phyloP scores from a whole-genome alignment of 2,329 filamentous ascomycete genomes.

The Exophiala calicioides region DNA sequence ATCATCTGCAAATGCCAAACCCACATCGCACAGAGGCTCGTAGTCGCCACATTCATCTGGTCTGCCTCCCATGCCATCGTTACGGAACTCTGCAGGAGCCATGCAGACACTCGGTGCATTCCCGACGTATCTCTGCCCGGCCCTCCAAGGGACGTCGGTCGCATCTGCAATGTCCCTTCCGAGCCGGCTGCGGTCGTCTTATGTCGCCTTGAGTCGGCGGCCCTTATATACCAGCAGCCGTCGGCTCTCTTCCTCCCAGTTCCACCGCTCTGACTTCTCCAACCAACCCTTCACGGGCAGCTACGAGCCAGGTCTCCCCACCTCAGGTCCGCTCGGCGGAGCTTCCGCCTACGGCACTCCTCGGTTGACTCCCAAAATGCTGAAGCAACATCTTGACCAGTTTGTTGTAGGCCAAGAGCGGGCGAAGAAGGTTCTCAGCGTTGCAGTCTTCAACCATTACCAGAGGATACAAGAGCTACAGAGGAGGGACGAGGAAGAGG shows the following conservation, averaged over 20 bases:
- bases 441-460: conserved; percentile 96
- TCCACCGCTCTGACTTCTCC: conserved; percentile 63
- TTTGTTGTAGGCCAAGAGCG: conserved; percentile 96
- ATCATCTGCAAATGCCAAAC: no score
- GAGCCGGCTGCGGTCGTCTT: conserved; percentile 19
- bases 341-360: conserved; percentile 59
- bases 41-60: no score
- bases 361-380: conserved; percentile 60
- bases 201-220: conserved; percentile 24
- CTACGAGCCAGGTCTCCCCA: conserved; percentile 65
- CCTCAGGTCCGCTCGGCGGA: conserved; percentile 62
- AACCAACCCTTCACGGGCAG: conserved; percentile 62
- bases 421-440: conserved; percentile 86
- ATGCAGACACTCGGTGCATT: conserved; percentile 14
- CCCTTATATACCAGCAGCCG: conserved; percentile 9
- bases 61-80: not conserved
- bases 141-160: conserved; percentile 19
- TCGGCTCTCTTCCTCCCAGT: conserved; percentile 50
- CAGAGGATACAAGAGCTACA: conserved; percentile 77
- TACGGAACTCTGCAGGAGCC: not conserved
- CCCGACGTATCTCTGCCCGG: conserved; percentile 22
- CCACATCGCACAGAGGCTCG: no score
- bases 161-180: conserved; percentile 12
- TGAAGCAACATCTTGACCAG: conserved; percentile 90
- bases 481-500: conserved; percentile 75